Evolutionary conservation across 768 basidiomycete genomes (phyloP).

Genomic region (Termitomyces sp.): DNA sequence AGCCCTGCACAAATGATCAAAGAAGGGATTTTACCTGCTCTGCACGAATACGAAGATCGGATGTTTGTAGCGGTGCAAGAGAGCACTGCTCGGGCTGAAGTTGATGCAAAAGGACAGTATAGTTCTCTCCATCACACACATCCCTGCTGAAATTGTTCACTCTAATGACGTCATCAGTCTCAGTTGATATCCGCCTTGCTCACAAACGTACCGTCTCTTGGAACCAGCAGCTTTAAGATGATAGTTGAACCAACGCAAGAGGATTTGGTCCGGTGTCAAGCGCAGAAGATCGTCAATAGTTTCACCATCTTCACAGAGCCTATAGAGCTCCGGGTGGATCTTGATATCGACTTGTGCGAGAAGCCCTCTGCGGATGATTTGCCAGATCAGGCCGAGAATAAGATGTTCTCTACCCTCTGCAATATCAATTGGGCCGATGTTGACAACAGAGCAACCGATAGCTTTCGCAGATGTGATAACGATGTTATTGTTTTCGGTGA

Average conservation of each 20-base stretch:
- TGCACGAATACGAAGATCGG: conserved; percentile 77
- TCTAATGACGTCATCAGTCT: conserved; percentile 33
- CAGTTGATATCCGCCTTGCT: not conserved
- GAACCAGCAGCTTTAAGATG: conserved; percentile 95
- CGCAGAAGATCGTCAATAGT: conserved; percentile 93
- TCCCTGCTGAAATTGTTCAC: conserved; percentile 98
- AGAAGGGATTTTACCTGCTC: conserved; percentile 49
- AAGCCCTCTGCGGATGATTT: conserved; percentile 91
- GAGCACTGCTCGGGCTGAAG: conserved; percentile 94
- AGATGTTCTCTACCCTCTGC: conserved; percentile 93
- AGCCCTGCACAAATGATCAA: not conserved
- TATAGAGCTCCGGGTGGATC: conserved; percentile 93
- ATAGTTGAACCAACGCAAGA: conserved; percentile 99
- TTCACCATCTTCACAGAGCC: conserved; percentile 94
- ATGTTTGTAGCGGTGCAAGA: conserved; percentile 81
- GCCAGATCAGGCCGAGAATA: conserved; percentile 98
- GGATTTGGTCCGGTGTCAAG: conserved; percentile 93
- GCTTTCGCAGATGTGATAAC: conserved; percentile 97
- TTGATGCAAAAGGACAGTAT: conserved; percentile 93
- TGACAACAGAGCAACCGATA: conserved; percentile 98
- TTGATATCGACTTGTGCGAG: conserved; percentile 97
- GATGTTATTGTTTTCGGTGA: conserved; percentile 99
- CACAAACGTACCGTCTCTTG: conserved; percentile 58
- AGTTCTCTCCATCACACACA: conserved; percentile 96
- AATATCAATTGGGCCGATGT: conserved; percentile 92